Conservation (phyloP, 2,329 filamentous ascomycete genomes). For the Exophiala alcalophila region DNA sequence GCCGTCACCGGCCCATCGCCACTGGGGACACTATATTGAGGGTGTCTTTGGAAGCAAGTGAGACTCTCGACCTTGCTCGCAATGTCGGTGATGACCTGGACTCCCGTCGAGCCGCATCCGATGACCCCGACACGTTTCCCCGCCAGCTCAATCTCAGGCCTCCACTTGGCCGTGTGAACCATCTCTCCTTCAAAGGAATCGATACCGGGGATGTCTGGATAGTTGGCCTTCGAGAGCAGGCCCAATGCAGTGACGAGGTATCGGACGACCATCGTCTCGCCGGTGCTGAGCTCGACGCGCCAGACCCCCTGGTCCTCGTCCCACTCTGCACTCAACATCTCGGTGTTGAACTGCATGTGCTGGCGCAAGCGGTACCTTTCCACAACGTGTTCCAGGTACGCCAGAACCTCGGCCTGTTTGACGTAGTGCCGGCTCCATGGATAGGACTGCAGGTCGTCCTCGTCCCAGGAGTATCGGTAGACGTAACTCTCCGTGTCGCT, state of each 20-base stretch:
- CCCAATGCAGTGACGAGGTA: slow-evolving; percentile 43
- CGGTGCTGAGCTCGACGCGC: slow-evolving; percentile 44
- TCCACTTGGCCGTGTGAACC: slow-evolving; percentile 45
- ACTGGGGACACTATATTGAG: slow-evolving; percentile 25
- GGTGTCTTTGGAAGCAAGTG: slow-evolving; percentile 37
- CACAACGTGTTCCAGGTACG: slow-evolving; percentile 51
- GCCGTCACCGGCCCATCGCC: slow-evolving; percentile 12
- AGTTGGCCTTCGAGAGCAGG: slow-evolving; percentile 39
- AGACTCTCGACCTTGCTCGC: slow-evolving; percentile 33
- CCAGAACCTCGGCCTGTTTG: slow-evolving; percentile 38
- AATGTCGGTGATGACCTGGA: slow-evolving; percentile 47
- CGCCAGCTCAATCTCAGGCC: slow-evolving; percentile 24
- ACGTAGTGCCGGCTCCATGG: slow-evolving; percentile 26
- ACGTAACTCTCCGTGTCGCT: slow-evolving; percentile 23
- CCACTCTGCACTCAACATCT: slow-evolving; percentile 43
- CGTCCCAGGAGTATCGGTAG: slow-evolving; percentile 42
- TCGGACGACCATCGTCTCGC: slow-evolving; percentile 35
- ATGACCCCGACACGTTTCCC: slow-evolving; percentile 55
- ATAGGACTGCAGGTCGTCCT: slow-evolving; percentile 21
- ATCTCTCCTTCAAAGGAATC: slow-evolving; percentile 40
- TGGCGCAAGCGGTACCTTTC: slow-evolving; percentile 45
- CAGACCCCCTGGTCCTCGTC: slow-evolving; percentile 40
- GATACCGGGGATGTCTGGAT: slow-evolving; percentile 39
- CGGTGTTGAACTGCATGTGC: slow-evolving; percentile 46
- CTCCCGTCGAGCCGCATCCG: slow-evolving; percentile 62